Conservation (phyloP, 2,329 filamentous ascomycete genomes). For the Diaporthe ampelina region DNA sequence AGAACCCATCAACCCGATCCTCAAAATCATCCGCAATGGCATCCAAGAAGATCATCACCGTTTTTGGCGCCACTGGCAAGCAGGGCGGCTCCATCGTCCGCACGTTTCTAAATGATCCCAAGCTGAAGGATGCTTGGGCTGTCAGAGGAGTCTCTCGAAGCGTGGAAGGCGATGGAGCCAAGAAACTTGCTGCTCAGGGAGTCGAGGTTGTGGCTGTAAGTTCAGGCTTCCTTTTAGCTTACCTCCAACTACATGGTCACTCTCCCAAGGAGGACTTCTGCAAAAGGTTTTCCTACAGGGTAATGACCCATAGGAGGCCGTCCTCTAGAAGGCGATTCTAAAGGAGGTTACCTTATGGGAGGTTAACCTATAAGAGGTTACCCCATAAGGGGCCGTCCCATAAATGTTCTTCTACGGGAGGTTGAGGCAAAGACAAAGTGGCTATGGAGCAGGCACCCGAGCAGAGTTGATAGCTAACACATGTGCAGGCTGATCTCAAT, state of each 20-base stretch:
- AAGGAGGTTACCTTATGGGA: too few species aligned
- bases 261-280: too few species aligned
- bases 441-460: too few species aligned
- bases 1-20: background rate
- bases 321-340: too few species aligned
- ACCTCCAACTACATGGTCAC: too few species aligned
- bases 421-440: too few species aligned
- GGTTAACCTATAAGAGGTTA: too few species aligned
- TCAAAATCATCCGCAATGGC: constrained; percentile 28
- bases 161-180: constrained; percentile 56
- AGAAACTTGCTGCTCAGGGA: constrained; percentile 59
- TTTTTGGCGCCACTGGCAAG: constrained; percentile 72
- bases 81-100: constrained; percentile 71
- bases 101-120: constrained; percentile 54
- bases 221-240: constrained; percentile 19
- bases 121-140: constrained; percentile 61
- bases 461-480: background rate
- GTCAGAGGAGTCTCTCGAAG: constrained; percentile 71
- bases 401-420: too few species aligned
- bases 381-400: too few species aligned
- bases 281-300: too few species aligned
- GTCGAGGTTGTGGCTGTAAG: constrained; percentile 63
- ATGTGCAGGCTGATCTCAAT: constrained; percentile 61
- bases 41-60: constrained; percentile 61
- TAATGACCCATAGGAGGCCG: too few species aligned